A percentile compares a stretch with the other conserved stretches of the same genome.
These are phyloP conservation scores for Pleurotus cornucopiae DNA, from an alignment of 768 basidiomycete genomes.

Conservation along the genomic window DNA sequence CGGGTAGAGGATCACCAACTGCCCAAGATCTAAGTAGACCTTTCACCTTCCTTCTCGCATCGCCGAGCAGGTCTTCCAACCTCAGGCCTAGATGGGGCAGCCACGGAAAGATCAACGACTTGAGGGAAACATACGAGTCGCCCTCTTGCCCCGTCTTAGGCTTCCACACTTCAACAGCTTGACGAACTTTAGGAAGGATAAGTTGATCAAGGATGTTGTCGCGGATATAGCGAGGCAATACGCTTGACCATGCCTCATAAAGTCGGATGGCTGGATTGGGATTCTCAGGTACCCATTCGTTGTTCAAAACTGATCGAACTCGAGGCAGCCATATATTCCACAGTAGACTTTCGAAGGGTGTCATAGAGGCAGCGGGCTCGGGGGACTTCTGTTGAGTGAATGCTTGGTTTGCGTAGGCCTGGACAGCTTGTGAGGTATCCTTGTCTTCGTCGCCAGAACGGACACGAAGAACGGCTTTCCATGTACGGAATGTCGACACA, in stretches of 20 bases:
- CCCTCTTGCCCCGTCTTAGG: constrained; percentile 40
- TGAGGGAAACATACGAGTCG: constrained; percentile 44
- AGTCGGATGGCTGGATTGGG: constrained; percentile 76
- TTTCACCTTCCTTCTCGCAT: constrained; percentile 84
- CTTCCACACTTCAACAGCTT: constrained; percentile 82
- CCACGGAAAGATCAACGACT: constrained; percentile 92
- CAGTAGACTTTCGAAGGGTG: constrained; percentile 88
- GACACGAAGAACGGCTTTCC: constrained; percentile 67
- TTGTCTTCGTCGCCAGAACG: constrained; percentile 35
- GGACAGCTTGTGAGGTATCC: constrained; percentile 24
- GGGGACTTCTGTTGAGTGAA: neutral
- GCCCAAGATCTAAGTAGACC: constrained; percentile 73
- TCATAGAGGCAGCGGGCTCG: constrained; percentile 49
- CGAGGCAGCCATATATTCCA: constrained; percentile 97
- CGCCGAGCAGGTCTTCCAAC: constrained; percentile 80
- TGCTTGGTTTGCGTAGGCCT: constrained; percentile 43
- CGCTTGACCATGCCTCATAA: constrained; percentile 83
- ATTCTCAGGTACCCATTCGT: constrained; percentile 81
- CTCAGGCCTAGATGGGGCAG: constrained; percentile 82
- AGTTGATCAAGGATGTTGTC: constrained; percentile 97
- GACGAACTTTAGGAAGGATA: constrained; percentile 87
- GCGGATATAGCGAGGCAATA: constrained; percentile 85
- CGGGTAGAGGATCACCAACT: constrained; percentile 65
- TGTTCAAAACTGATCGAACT: constrained; percentile 91
- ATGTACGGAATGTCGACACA: constrained; percentile 60